phyloP scores from a whole-genome alignment of 192 early-diverging fungal species.

The Coemansia biformis region DNA sequence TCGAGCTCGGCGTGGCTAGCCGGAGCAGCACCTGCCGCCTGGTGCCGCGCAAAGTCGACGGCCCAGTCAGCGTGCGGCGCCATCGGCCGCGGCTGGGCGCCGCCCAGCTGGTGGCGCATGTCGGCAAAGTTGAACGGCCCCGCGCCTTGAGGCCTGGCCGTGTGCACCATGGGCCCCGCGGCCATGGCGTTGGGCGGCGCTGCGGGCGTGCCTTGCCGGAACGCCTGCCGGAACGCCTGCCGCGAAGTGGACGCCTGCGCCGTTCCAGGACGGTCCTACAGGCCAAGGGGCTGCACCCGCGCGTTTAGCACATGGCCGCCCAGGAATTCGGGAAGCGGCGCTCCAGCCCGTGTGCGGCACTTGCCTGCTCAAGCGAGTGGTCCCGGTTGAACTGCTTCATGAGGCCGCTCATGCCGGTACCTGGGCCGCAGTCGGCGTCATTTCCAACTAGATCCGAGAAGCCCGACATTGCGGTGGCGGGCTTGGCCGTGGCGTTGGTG shows the following conservation, averaged over 20 bases:
- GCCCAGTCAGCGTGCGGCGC: constrained; percentile 58
- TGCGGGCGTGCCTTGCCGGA: constrained; percentile 25
- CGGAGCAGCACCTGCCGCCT: constrained; percentile 16
- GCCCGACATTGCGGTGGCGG: too few relatives aligned
- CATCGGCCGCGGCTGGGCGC: constrained; percentile 33
- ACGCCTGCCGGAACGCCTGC: constrained; percentile 42
- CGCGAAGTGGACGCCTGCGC: constrained; percentile 38
- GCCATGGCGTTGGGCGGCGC: constrained; percentile 19
- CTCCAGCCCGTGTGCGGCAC: constrained; percentile 14
- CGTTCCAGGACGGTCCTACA: constrained; percentile 37
- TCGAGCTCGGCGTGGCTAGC: constrained; percentile 41
- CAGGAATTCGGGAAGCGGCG: background rate
- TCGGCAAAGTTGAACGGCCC: constrained; percentile 66
- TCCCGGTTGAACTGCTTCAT: constrained; percentile 78
- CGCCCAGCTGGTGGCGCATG: constrained; percentile 64
- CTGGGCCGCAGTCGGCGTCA: constrained; percentile 71
- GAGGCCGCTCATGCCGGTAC: constrained; percentile 68
- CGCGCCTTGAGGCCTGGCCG: constrained; percentile 9
- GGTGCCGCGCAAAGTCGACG: constrained; percentile 64
- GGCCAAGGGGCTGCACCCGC: too few relatives aligned
- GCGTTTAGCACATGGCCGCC: constrained; percentile 1
- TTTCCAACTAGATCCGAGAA: constrained; percentile 55
- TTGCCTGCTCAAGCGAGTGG: constrained; percentile 73
- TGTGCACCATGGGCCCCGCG: constrained; percentile 23
- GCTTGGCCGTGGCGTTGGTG: too few relatives aligned